Base-by-base conservation (phyloP, 2,329 filamentous ascomycete species). In the Colletotrichum truncatum region DNA sequence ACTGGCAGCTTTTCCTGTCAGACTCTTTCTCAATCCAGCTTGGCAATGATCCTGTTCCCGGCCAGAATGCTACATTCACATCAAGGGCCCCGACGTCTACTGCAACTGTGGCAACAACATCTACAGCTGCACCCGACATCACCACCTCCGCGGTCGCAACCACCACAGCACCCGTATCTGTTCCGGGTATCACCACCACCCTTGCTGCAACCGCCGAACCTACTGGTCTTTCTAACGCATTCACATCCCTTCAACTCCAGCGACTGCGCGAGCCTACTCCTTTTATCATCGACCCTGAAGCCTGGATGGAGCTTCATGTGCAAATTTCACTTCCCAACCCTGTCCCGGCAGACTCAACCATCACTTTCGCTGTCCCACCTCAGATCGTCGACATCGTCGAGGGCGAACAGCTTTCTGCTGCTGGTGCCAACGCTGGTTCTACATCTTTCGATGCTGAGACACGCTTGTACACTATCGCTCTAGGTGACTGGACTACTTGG, bases 1-100 rank as follows among this genome's bases (percentile, higher is more conserved):
- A 87, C 43, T 87, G 84, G 74, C 84, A 87, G 30, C 70, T 76
- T 0, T 72, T 72, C 16, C 76, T 81, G 67, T 78, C 82, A 9
- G 66, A 68, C 41, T n/a, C 65, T 14, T 70, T 70, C 41, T 48
- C 54, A 1, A 52, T 70, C n/a, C 64, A 69, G 45, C 55, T 59
- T 4, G 66, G 66, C 3, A 55, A 66, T 6, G 55, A 70, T 21
- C 57, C 68, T 14, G 39, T 68, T 10, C 66, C 66, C 0, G 45
- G 52, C 0, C 38, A 38, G 12, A 56, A 48, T 28, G 39, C 57
- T 0, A 64, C 55, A 6, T 39, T 38, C 28, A 62, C 51, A 4
- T 41, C 56, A 11, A 45, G 38, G 9, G 34, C 21, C 1, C 55
- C 48, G 11, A 36, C 41, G 1, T 59, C 55, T 3, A 55, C 67